Evolutionary conservation across 2,329 filamentous ascomycete species (phyloP).

Genomic region (Bipolaris zeicola): DNA sequence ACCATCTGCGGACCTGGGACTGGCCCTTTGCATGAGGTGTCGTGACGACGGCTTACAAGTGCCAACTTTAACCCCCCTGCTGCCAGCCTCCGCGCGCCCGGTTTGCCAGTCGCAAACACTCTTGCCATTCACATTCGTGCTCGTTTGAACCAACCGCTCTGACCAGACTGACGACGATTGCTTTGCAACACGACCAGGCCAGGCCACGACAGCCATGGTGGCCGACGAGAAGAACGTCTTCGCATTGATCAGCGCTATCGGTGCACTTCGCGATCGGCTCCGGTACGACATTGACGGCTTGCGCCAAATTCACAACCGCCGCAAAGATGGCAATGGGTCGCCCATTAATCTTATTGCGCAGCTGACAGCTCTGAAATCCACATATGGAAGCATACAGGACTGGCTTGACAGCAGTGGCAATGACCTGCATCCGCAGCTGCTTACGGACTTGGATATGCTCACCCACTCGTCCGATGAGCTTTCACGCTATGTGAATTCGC

Average conservation of each 20-base stretch:
- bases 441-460: conserved; percentile 42
- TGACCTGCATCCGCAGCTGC: conserved; percentile 44
- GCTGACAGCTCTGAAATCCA: conserved; percentile 42
- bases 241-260: conserved; percentile 37
- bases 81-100: conserved; percentile 6
- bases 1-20: conserved; percentile 7
- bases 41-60: conserved; percentile 13
- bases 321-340: conserved; percentile 36
- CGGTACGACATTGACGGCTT: conserved; percentile 41
- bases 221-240: conserved; percentile 39
- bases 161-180: conserved; percentile 8
- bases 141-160: conserved; percentile 6
- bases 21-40: conserved; percentile 2
- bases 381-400: conserved; percentile 42
- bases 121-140: conserved; percentile 3
- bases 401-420: conserved; percentile 43
- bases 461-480: conserved; percentile 40
- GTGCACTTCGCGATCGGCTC: conserved; percentile 37
- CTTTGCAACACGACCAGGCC: conserved; percentile 30
- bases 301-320: conserved; percentile 45
- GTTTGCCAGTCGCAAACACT: conserved; percentile 6
- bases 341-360: conserved; percentile 47
- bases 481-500: conserved; percentile 35
- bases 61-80: conserved; percentile 16
- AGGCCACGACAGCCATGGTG: conserved; percentile 14